Conservation (phyloP, 768 basidiomycete genomes). For the Lactarius indigo region DNA sequence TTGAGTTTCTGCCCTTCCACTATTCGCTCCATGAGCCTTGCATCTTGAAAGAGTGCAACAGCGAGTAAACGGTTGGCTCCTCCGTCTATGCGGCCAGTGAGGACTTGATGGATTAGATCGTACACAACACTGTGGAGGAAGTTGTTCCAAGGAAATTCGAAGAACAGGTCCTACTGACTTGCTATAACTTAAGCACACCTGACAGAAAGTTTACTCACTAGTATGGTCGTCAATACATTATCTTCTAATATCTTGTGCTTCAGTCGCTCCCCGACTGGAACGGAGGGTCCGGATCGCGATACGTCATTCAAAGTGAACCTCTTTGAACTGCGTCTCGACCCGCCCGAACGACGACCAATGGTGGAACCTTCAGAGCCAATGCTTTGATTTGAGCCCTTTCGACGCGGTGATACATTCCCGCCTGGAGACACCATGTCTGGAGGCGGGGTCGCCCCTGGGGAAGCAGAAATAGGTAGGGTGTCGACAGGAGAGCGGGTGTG, state of each 20-base stretch:
- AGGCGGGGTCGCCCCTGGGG: not conserved
- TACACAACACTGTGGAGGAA: constrained; percentile 96
- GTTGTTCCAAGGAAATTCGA: constrained; percentile 96
- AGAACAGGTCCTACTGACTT: constrained; percentile 77
- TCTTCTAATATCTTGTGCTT: constrained; percentile 77
- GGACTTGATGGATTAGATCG: constrained; percentile 91
- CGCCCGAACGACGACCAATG: constrained; percentile 34
- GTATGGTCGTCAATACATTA: constrained; percentile 66
- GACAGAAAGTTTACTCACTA: constrained; percentile 51
- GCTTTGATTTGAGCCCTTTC: constrained; percentile 21
- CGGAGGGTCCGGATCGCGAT: constrained; percentile 34
- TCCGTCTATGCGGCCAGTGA: constrained; percentile 82
- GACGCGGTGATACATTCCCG: constrained; percentile 14
- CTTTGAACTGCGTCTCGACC: constrained; percentile 56
- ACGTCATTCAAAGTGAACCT: constrained; percentile 38
- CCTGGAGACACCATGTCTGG: not conserved
- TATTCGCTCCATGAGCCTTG: constrained; percentile 76
- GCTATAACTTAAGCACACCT: constrained; percentile 7
- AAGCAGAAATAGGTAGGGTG: not conserved
- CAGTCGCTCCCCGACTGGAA: constrained; percentile 72
- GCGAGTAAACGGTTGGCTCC: constrained; percentile 83
- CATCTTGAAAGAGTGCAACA: constrained; percentile 83
- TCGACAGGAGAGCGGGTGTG: constrained; percentile 24
- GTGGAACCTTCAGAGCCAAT: constrained; percentile 25
- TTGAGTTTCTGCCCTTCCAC: constrained; percentile 82